Percentiles rank a stretch among this genome's conserved stretches.
Conservation (phyloP, 2,329 filamentous ascomycete species). For the Nemania diffusa region DNA sequence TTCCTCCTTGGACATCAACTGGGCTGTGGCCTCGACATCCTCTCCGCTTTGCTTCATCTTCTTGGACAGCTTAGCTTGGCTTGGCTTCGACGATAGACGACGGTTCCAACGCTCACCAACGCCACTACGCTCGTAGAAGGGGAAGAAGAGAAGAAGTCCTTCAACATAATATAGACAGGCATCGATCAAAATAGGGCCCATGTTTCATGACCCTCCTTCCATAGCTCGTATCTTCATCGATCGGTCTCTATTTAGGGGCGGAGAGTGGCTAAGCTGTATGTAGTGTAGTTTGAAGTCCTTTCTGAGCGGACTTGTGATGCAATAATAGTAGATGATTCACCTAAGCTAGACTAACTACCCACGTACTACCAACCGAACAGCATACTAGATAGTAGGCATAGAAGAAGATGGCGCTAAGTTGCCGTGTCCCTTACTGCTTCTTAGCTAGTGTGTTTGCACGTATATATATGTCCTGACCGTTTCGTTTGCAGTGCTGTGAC, state of each 20-base stretch:
- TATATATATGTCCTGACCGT: too few species aligned
- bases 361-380: background rate
- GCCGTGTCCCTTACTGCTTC: background rate
- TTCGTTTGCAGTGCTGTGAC: background rate
- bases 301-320: background rate
- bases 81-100: background rate
- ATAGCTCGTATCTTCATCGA: background rate
- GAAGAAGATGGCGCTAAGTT: background rate
- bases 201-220: background rate
- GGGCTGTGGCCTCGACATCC: slow-evolving; percentile 43
- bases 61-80: background rate
- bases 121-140: background rate
- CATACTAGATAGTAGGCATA: background rate
- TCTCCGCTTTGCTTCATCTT: slow-evolving; percentile 40
- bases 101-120: slow-evolving; percentile 3
- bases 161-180: background rate
- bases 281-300: background rate
- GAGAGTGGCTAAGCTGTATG: background rate
- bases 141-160: background rate
- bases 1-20: slow-evolving; percentile 37
- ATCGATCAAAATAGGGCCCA: background rate
- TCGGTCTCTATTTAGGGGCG: too few species aligned
- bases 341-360: too few species aligned
- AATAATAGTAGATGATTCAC: background rate
- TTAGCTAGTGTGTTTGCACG: background rate